Evolutionary conservation across 2,329 filamentous ascomycete species (phyloP), one percentile per base, ranked within the genome.

Genomic region (Fusarium beomiforme): DNA sequence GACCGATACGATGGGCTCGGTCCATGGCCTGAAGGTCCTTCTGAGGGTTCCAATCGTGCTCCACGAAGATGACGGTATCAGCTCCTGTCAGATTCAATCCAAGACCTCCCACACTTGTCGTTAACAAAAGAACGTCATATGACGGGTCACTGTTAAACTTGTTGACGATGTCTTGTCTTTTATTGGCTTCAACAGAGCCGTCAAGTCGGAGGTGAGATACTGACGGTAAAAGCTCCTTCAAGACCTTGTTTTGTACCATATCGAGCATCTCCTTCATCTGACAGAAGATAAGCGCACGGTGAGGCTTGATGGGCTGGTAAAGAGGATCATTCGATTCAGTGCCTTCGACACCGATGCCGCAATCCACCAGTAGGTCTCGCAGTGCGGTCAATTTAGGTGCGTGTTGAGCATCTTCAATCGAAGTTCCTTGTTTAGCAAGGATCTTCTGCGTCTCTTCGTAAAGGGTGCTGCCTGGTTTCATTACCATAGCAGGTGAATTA

Each of bases 201-300:
- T 99, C 97, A 36, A 99, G 89, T n/a, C 97, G 93, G 63, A 98
- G 89, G 79, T 92, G 98, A 39, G 97, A 96, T 9, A 98, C 95
- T 0, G 92, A 93, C 2, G 96, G 96, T n/a, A 99, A 87, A 82
- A 98, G 87, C 77, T 92, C 92, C 80, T 93, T 94, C 41, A 99
- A 84, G 2, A 99, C 96, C 63, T 95, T 95, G 76, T 92, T 94
- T 79, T 98, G 95, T 5, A 99, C 97, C 89, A 99, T 98, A 81
- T 99, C 96, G 26, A 99, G 87, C 97, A 99, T 99, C 81, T 99
- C 96, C 83, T 99, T 99, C 94, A 99, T 98, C 80, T 99, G 96
- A 77, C 96, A 99, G 86, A 99, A 99, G 73, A 99, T 92, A 31
- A 99, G 89, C 1, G 96, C 97, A 46, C 96, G 93, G 79, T 99